Conservation (phyloP, 169 alveolate species). For the Eimeria praecox region DNA sequence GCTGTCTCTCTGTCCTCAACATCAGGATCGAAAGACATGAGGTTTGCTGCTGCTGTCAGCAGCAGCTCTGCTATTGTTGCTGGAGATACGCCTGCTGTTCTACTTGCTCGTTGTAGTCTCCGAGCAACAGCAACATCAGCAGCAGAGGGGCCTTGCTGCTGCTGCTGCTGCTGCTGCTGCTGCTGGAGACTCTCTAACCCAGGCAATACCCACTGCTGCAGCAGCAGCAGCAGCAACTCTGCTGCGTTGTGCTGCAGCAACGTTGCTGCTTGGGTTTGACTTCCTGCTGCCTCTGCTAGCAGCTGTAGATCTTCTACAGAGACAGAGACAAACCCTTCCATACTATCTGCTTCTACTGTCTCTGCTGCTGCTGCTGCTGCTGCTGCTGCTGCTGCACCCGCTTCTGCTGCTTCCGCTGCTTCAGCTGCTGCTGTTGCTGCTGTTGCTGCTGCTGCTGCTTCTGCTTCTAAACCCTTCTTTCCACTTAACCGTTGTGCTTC, state of each 20-base stretch:
- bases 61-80: constrained; percentile 34
- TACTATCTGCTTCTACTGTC: neutral
- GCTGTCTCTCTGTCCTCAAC: neutral
- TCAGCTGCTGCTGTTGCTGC: constrained; percentile 33
- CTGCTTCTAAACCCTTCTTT: neutral
- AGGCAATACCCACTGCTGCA: constrained; percentile 61
- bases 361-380: constrained; percentile 54
- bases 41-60: constrained; percentile 62
- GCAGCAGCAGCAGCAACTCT: constrained; percentile 74
- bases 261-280: constrained; percentile 9
- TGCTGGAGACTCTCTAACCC: neutral
- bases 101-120: neutral
- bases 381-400: constrained; percentile 25
- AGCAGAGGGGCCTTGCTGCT: neutral
- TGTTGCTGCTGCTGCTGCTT: constrained; percentile 21
- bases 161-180: constrained; percentile 29
- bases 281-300: constrained; percentile 39
- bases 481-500: neutral
- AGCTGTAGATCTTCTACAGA: constrained; percentile 52
- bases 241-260: constrained; percentile 67
- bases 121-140: constrained; percentile 4
- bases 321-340: neutral
- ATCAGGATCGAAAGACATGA: neutral
- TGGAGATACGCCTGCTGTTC: neutral
- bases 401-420: constrained; percentile 8